Evolutionary conservation across 805 yeast genomes (phyloP).

Genomic region (Metschnikowia aberdeeniae): DNA sequence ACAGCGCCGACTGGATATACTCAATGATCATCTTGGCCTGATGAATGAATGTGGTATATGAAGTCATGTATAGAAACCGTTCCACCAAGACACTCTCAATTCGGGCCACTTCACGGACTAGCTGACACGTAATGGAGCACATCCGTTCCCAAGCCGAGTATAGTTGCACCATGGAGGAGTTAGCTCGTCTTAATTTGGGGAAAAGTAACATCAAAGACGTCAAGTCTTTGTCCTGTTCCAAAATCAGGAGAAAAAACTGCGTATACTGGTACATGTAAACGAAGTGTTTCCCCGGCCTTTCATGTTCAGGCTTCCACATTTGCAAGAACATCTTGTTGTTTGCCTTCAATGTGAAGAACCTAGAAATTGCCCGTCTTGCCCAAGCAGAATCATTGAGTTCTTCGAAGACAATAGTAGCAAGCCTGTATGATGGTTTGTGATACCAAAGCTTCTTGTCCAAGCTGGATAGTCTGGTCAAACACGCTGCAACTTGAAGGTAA

Average conservation of each 20-base stretch:
- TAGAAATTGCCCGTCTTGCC: slow-evolving; percentile 63
- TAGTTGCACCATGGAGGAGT: slow-evolving; percentile 69
- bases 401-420: slow-evolving; percentile 58
- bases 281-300: slow-evolving; percentile 91
- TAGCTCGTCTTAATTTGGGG: slow-evolving; percentile 72
- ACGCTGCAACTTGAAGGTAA: slow-evolving; percentile 37
- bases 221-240: slow-evolving; percentile 52
- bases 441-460: slow-evolving; percentile 89
- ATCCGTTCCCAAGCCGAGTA: slow-evolving; percentile 63
- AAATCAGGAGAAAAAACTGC: slow-evolving; percentile 53
- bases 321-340: slow-evolving; percentile 68
- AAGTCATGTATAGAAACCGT: slow-evolving; percentile 27
- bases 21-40: slow-evolving; percentile 29
- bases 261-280: slow-evolving; percentile 70
- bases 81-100: slow-evolving; percentile 50
- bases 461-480: slow-evolving; percentile 45
- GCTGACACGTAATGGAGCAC: slow-evolving; percentile 48
- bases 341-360: slow-evolving; percentile 61
- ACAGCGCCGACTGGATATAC: slow-evolving; percentile 18
- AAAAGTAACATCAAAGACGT: slow-evolving; percentile 56
- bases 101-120: slow-evolving; percentile 43
- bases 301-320: slow-evolving; percentile 92
- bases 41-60: slow-evolving; percentile 3
- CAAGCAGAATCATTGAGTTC: slow-evolving; percentile 47
- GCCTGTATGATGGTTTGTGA: slow-evolving; percentile 73